Evolutionary conservation across 2,329 filamentous ascomycete genomes (phyloP).

Genomic region (Botrytis deweyae): DNA sequence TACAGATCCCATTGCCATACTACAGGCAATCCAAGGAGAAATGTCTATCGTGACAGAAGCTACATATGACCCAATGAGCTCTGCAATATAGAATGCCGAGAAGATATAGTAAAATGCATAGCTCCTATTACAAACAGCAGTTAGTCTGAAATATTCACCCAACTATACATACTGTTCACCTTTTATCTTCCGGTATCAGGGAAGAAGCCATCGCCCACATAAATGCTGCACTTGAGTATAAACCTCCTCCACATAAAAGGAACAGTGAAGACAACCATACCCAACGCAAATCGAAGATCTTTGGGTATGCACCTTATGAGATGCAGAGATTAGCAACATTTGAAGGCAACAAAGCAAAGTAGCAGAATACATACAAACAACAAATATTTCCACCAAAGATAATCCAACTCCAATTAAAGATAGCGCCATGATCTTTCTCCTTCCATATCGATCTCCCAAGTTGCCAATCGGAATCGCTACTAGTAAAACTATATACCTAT

Average conservation of each 20-base stretch:
- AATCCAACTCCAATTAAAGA: slow-evolving; percentile 33
- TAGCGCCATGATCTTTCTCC: slow-evolving; percentile 34
- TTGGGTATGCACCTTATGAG: slow-evolving; percentile 34
- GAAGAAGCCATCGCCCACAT: slow-evolving; percentile 40
- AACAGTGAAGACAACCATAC: slow-evolving; percentile 37
- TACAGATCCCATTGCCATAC: slow-evolving; percentile 32
- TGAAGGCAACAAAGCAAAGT: no score
- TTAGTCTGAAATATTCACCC: neutral
- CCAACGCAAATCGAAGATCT: slow-evolving; percentile 31
- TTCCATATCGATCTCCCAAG: slow-evolving; percentile 35
- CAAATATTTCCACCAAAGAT: slow-evolving; percentile 33
- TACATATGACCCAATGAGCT: slow-evolving; percentile 35
- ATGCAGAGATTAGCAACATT: neutral
- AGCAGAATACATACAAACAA: slow-evolving; percentile 33
- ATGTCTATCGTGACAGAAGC: slow-evolving; percentile 36
- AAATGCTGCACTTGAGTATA: slow-evolving; percentile 36
- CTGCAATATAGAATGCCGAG: slow-evolving; percentile 38
- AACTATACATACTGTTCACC: slow-evolving; percentile 23
- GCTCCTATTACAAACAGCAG: slow-evolving; percentile 27
- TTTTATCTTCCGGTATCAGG: slow-evolving; percentile 31
- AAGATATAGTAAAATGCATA: slow-evolving; percentile 39
- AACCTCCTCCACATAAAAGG: slow-evolving; percentile 36
- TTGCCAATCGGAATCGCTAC: slow-evolving; percentile 38
- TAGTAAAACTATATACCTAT: slow-evolving; percentile 32
- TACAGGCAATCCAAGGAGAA: slow-evolving; percentile 38